Conservation (phyloP, 306 rosid genomes). For the Vachellia pachyceras region DNA sequence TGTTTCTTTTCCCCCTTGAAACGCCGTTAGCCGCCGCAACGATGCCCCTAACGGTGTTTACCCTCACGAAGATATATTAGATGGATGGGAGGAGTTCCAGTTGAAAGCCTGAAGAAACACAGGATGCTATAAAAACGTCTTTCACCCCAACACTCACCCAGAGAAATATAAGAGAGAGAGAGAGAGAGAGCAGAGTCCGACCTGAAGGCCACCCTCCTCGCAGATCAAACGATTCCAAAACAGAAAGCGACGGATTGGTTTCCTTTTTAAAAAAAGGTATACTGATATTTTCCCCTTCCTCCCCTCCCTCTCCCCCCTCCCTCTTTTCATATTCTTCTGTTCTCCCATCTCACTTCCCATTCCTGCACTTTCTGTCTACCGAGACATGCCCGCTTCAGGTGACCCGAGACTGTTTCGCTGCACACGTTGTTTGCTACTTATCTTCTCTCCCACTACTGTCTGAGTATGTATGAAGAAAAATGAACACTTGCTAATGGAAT, state of each 20-base stretch:
- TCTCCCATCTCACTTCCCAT: slow-evolving; percentile 29
- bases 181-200: slow-evolving; percentile 43
- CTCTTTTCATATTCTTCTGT: slow-evolving; percentile 39
- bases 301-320: slow-evolving; percentile 20
- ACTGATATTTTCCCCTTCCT: slow-evolving; percentile 33
- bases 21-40: slow-evolving; percentile 72
- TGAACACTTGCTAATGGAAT: background rate
- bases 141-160: slow-evolving; percentile 37
- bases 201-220: slow-evolving; percentile 37
- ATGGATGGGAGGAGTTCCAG: slow-evolving; percentile 39
- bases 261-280: background rate
- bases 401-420: slow-evolving; percentile 4
- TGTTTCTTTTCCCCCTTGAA: too few species aligned
- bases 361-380: slow-evolving; percentile 15
- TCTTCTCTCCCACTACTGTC: background rate
- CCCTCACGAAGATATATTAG: slow-evolving; percentile 57
- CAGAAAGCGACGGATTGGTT: slow-evolving; percentile 32
- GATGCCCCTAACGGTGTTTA: slow-evolving; percentile 57
- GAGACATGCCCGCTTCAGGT: slow-evolving; percentile 34
- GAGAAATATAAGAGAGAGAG: too few species aligned
- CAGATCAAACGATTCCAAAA: slow-evolving; percentile 17
- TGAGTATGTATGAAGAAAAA: background rate
- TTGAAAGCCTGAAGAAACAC: slow-evolving; percentile 32
- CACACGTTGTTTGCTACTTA: slow-evolving; percentile 15
- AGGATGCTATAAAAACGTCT: slow-evolving; percentile 46